phyloP scores from a whole-genome alignment of 129 eudicot genomes.

The Sambucus nigra region DNA sequence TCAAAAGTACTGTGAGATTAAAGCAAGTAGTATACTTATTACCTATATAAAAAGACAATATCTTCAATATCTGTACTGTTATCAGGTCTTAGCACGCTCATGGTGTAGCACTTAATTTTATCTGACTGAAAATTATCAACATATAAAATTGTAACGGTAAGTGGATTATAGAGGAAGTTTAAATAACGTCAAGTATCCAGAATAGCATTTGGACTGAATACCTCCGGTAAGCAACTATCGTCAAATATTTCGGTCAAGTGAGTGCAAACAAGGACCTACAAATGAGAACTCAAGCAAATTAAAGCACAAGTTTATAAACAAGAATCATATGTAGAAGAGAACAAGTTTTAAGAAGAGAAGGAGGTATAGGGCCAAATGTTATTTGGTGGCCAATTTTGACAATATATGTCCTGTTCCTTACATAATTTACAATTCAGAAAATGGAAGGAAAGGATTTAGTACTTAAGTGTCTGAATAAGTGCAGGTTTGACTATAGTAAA shows the following conservation, averaged over 20 bases:
- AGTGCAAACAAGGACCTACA: constrained; percentile 80
- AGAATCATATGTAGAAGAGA: neutral
- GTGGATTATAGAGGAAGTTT: constrained; percentile 10
- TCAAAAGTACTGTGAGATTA: neutral
- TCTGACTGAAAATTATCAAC: constrained; percentile 43
- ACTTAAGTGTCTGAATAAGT: neutral
- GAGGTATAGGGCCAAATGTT: neutral
- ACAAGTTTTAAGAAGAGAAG: neutral
- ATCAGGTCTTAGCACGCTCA: constrained; percentile 84
- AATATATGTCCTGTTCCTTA: neutral
- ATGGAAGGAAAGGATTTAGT: neutral
- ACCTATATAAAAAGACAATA: constrained; percentile 79
- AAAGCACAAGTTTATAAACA: neutral
- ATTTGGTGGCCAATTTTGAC: neutral
- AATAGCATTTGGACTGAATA: constrained; percentile 11
- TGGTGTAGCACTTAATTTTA: constrained; percentile 77
- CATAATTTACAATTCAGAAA: neutral
- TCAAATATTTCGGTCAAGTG: constrained; percentile 80
- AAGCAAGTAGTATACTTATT: constrained; percentile 4
- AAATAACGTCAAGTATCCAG: neutral
- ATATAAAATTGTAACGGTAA: constrained; percentile 6
- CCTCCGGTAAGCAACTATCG: constrained; percentile 52
- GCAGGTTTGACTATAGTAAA: neutral
- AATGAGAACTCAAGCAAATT: neutral
- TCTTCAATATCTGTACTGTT: constrained; percentile 48